Base-by-base conservation (phyloP, 1,139 yeast genomes). In the Diutina rugosa region DNA sequence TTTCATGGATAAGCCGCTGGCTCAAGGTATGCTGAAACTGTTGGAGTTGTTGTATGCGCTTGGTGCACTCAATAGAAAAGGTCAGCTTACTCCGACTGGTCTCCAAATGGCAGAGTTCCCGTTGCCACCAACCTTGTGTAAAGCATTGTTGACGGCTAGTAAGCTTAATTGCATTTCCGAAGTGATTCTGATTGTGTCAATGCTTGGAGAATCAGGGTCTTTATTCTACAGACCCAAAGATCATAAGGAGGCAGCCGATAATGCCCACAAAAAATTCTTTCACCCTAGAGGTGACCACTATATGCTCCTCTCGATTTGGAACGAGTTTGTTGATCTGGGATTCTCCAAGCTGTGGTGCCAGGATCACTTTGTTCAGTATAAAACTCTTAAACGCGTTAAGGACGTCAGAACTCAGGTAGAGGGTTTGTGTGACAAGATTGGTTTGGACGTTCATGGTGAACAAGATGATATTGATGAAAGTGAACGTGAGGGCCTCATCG, bases 41-140 rank as follows among this genome's bases (percentile, higher is more conserved):
- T 72, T 93, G 55, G 96, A 90, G 63, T 74, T 84, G 56, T 70
- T 93, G 29, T 91, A 93, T 68, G 84, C 95, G 0, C 69, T 93
- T 5, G 98, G 98, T 0, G 98, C 97, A 0, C 69, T 93, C 56
- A 89, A 87, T 62, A 83, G 86, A n/a, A 73, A 77, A 57, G 97
- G 97, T 0, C 79, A 80, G 59, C 74, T 95, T 44, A 93, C 99
- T 0, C 79, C 81, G 58, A 67, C 84, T 1, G 99, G 99, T 0
- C 73, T 89, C 45, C 81, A 82, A 60, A 89, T 93, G 96, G 88
- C 96, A 2, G 96, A 88, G 63, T 89, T 93, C 62, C 99, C 99
- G 0, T 79, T 91, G 6, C 96, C 89, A 63, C 97, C 97, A 2
- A 87, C 87, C 84, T 78, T 89, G 62, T 85, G 97, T 12, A 88